Evolutionary conservation across 805 yeast genomes (phyloP), one percentile per base, ranked within the genome.

Genomic region (Millerago galiae): DNA sequence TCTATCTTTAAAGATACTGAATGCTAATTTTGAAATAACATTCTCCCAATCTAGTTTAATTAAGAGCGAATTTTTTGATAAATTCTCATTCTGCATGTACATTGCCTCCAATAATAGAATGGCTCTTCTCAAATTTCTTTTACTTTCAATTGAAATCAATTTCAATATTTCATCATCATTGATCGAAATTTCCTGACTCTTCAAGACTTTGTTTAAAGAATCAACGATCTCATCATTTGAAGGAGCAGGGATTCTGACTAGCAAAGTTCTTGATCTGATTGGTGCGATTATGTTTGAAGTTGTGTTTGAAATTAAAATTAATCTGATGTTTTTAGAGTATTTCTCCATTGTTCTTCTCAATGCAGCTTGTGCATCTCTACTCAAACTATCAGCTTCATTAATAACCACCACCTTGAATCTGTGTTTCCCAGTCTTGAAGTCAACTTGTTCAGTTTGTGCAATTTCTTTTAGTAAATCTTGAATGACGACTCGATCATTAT

Each of bases 401-500:
- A 90, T 89, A 12, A 90, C 74, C 21, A 87, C 95, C 44, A 86
- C 79, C 56, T 84, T 85, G 61, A 83, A 84, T 42, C 84, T 66
- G 32, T 81, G 71, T 14, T 66, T 63, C 37, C 73, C 60, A 24
- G 63, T 66, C 49, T 66, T 66, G 55, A 85, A 81, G 59, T 90
- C 96, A n/a, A 93, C 89, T 57, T 90, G 96, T 56, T 90, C 96
- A 11, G 93, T 85, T 55, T 89, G 95, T 2, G 97, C 99, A 36
- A 93, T 80, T 50, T 93, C 98, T 56, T 93, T 93, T 53, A 93
- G 71, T 47, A 93, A 66, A 55, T 93, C 97, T 60, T 93, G 98
- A 51, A 93, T 89, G 27, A 93, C 96, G 40, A 93, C 82, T 48
- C 98, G 74, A 64, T 93, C 99, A 58, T 89, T 88, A 61, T 83